Evolutionary conservation across 495 filamentous ascomycete species (phyloP).

Genomic region (Podospora didyma): DNA sequence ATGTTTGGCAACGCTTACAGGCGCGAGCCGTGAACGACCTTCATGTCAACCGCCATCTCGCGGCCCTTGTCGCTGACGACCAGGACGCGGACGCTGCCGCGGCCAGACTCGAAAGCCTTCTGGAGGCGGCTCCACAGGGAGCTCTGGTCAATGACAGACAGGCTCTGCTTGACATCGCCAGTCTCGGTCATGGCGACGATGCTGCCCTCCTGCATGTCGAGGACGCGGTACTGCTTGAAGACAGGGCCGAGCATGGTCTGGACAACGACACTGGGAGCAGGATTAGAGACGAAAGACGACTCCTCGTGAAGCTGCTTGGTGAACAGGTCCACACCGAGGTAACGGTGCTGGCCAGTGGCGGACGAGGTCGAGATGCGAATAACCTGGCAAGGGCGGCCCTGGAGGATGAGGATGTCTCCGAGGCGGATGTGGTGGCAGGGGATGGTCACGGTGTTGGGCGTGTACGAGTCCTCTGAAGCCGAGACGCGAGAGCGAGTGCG

Average conservation of each 20-base stretch:
- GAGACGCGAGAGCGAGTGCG: constrained; percentile 19
- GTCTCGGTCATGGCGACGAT: constrained; percentile 52
- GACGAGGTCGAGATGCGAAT: constrained; percentile 98
- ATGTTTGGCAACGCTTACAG: constrained; percentile 35
- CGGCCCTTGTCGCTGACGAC: constrained; percentile 92
- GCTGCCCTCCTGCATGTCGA: constrained; percentile 87
- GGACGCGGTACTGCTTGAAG: constrained; percentile 99
- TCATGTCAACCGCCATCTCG: constrained; percentile 98
- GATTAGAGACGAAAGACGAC: constrained; percentile 96
- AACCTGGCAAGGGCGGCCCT: constrained; percentile 99
- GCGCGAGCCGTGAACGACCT: constrained; percentile 79
- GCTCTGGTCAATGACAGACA: constrained; percentile 91
- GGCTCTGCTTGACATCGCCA: constrained; percentile 95
- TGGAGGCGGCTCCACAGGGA: constrained; percentile 76
- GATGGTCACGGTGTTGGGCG: constrained; percentile 90
- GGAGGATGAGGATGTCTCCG: constrained; percentile 96
- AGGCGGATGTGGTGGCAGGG: constrained; percentile 99
- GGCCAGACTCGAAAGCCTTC: constrained; percentile 84
- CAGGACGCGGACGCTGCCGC: constrained; percentile 88
- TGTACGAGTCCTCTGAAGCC: constrained; percentile 29
- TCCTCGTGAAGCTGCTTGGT: constrained; percentile 98
- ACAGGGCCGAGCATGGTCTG: constrained; percentile 99
- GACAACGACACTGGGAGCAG: constrained; percentile 89
- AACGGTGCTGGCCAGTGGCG: constrained; percentile 98
- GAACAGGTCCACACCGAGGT: constrained; percentile 99